Percentiles rank a stretch among this genome's conserved stretches.
Evolutionary conservation across 116 monocot species (phyloP).

Genomic region (Papilionanthe hybrid): DNA sequence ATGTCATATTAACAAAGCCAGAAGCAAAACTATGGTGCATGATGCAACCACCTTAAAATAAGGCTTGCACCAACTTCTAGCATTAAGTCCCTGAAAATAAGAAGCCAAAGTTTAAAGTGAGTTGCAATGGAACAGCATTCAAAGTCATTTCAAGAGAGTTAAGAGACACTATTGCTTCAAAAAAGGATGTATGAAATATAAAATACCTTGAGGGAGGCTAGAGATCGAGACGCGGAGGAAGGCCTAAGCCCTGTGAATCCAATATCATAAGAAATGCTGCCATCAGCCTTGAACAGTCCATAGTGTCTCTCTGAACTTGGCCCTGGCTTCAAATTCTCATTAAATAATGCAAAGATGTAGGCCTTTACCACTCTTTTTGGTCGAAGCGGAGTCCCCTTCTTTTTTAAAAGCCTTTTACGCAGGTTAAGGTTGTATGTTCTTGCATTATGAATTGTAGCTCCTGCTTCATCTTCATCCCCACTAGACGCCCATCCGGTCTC

Average conservation of each 20-base stretch:
- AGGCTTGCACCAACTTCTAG: conserved; percentile 7
- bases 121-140: background rate
- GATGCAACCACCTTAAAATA: conserved; percentile 1
- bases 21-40: conserved; percentile 8
- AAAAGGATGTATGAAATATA: conserved; percentile 1
- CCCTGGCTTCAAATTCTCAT: conserved; percentile 30
- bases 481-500: conserved; percentile 32
- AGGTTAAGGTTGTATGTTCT: conserved; percentile 24
- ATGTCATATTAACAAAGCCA: conserved; percentile 1
- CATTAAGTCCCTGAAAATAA: conserved; percentile 7
- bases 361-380: conserved; percentile 16
- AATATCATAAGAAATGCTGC: conserved; percentile 24
- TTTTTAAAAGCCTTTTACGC: conserved; percentile 21
- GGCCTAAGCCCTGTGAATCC: conserved; percentile 18
- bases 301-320: conserved; percentile 29
- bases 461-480: conserved; percentile 27
- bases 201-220: conserved; percentile 18
- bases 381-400: conserved; percentile 22
- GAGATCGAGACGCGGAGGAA: conserved; percentile 14
- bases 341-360: conserved; percentile 30
- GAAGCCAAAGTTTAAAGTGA: background rate
- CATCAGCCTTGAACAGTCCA: conserved; percentile 27
- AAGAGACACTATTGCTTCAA: background rate
- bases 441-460: conserved; percentile 24
- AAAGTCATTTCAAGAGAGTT: background rate